These are phyloP conservation scores for Ostreobium quekettii DNA, from an alignment of 139 green algal genomes.

Conservation along the genomic window DNA sequence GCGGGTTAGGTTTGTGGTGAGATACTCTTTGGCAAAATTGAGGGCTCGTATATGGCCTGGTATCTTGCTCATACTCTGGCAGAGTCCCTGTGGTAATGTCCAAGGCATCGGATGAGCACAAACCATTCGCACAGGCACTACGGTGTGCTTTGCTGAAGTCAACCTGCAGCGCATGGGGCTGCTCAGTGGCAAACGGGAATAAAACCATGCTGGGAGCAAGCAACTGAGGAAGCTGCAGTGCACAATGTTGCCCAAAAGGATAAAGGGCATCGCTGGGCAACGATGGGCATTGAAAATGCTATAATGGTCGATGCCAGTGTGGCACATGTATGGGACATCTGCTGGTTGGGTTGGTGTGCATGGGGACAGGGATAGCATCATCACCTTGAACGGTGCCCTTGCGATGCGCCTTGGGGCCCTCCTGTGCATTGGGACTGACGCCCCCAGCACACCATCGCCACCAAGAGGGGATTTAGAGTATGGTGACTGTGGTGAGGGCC, in stretches of 20 bases:
- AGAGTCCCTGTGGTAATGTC: too few relatives aligned
- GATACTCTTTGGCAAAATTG: too few relatives aligned
- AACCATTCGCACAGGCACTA: too few relatives aligned
- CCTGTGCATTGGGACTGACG: slow-evolving; percentile 29
- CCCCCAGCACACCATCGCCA: slow-evolving; percentile 32
- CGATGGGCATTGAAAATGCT: background rate
- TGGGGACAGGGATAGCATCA: background rate
- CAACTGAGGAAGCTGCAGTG: background rate
- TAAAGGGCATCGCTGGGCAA: background rate
- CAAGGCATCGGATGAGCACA: too few relatives aligned
- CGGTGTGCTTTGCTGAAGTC: too few relatives aligned
- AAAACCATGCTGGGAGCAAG: background rate
- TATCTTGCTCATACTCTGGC: too few relatives aligned
- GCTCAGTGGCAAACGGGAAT: too few relatives aligned
- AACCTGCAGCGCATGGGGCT: too few relatives aligned
- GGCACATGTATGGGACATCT: background rate
- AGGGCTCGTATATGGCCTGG: too few relatives aligned
- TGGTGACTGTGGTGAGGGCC: slow-evolving; percentile 44
- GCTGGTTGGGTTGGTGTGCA: background rate
- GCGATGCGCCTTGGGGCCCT: slow-evolving; percentile 73
- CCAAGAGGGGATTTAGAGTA: slow-evolving; percentile 57
- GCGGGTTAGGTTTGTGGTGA: too few relatives aligned
- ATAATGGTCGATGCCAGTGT: too few relatives aligned
- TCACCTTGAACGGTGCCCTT: slow-evolving; percentile 86
- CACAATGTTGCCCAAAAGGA: background rate